phyloP scores from a whole-genome alignment of 345 rosid genomes.

The Rhodamnia rubescens region DNA sequence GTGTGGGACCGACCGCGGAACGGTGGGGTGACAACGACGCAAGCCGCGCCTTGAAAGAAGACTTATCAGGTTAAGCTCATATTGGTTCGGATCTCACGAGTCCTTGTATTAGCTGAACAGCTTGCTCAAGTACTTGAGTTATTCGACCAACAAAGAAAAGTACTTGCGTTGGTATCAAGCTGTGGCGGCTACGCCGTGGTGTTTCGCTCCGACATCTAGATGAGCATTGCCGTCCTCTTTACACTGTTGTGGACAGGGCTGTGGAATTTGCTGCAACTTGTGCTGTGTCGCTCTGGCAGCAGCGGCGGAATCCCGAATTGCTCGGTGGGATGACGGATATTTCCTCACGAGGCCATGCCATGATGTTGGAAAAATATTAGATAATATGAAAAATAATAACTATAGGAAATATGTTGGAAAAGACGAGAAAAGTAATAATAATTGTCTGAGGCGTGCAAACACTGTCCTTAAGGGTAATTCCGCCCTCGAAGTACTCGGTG shows the following conservation, averaged over 20 bases:
- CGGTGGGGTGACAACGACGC: not conserved
- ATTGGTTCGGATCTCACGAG: not conserved
- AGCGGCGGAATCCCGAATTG: no score
- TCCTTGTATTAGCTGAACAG: not conserved
- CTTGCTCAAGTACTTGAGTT: not conserved
- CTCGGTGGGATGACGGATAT: no score
- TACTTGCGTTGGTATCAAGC: not conserved
- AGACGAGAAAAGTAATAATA: no score
- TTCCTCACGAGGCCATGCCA: no score
- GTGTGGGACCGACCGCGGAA: not conserved
- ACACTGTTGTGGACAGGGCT: not conserved
- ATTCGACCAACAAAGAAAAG: no score
- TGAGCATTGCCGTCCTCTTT: not conserved
- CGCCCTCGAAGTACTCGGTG: no score
- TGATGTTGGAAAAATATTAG: no score
- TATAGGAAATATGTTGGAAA: no score
- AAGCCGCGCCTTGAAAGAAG: not conserved
- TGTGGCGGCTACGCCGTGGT: not conserved
- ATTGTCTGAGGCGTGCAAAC: no score
- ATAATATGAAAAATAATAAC: no score
- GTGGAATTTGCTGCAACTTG: not conserved
- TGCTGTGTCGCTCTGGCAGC: no score
- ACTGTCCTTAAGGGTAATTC: no score
- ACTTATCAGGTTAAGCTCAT: not conserved
- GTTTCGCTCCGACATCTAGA: not conserved